Base-by-base conservation (phyloP, 164 flowering plant genomes). In the Vitis riparia region DNA sequence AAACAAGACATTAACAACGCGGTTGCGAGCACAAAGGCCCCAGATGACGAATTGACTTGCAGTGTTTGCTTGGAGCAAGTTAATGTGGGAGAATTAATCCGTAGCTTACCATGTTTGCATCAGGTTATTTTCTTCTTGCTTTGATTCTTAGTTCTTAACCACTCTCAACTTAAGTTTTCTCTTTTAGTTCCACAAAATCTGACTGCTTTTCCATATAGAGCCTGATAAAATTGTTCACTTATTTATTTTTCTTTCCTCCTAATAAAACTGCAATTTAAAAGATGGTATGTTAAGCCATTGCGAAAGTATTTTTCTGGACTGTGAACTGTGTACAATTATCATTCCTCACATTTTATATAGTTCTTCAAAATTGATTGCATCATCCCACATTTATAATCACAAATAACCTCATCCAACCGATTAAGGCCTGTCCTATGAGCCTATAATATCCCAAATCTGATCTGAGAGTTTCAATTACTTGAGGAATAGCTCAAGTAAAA, bases 1-100 rank as follows among this genome's bases (percentile, higher is more conserved):
- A 74, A 74, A 69, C 78, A 62, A 66, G 78, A 75, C 16, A 11
- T 56, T 16, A 16, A 30, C 2, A 49, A 55, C 37, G 27, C 58
- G 14, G 75, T 60, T 51, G 78, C 71, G 63, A 74, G 70, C 65
- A 51, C 32, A 49, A 74, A 80, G 44, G 71, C 50, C 50, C 17
- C 76, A 15, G 82, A 79, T 9, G 85, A 77, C 61, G 85, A 75
- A 44, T 59, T 82, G 15, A 82, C 81, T 4, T 82, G 85, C 73
- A 82, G 73, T 63, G 78, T 82, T 37, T 82, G 85, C 79, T 73
- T 82, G 77, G 85, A 82, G 69, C 85, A 79, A 79, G 85, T 82
- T 55, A 68, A 60, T 17, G 68, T 62, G 12, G 80, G 85, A 60
- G 85, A 82, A 32, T 47, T 77, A 58, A 67, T 82, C 23, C 82